Percentiles rank a stretch among this genome's conserved stretches.
Conservation (phyloP, 2,329 filamentous ascomycete species). For the Stenocarpella maydis region DNA sequence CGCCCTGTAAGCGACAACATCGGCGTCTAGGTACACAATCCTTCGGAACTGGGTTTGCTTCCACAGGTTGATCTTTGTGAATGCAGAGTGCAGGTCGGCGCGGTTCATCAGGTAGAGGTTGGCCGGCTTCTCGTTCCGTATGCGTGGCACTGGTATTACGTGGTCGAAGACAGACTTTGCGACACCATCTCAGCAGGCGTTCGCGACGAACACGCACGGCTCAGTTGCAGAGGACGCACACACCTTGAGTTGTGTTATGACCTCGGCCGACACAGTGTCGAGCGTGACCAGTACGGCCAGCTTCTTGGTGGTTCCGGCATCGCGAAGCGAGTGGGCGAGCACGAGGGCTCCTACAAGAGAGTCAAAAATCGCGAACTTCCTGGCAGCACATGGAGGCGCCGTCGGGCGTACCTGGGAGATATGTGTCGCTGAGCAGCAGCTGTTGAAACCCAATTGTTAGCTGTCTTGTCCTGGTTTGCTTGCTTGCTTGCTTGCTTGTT, state of each 20-base stretch:
- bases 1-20: constrained; percentile 88
- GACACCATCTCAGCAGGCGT: constrained; percentile 38
- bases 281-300: constrained; percentile 84
- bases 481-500: neutral
- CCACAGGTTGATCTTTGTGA: constrained; percentile 97
- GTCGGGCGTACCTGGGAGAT: constrained; percentile 80
- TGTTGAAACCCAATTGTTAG: constrained; percentile 50
- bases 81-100: constrained; percentile 87
- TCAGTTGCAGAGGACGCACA: constrained; percentile 37
- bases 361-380: constrained; percentile 35
- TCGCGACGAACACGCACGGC: neutral
- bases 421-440: constrained; percentile 92
- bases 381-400: constrained; percentile 33
- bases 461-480: constrained; percentile 11
- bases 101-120: constrained; percentile 95
- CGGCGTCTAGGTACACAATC: constrained; percentile 94
- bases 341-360: constrained; percentile 79
- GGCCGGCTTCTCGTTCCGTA: constrained; percentile 77
- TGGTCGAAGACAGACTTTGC: constrained; percentile 85
- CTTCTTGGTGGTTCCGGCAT: constrained; percentile 87
- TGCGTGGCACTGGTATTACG: constrained; percentile 82
- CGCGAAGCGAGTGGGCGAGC: constrained; percentile 90
- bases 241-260: constrained; percentile 82
- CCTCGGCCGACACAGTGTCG: constrained; percentile 78
- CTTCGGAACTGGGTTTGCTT: constrained; percentile 87